These are phyloP conservation scores for Glutinoglossum americanum DNA, from an alignment of 495 filamentous ascomycete species.

Conservation along the genomic window DNA sequence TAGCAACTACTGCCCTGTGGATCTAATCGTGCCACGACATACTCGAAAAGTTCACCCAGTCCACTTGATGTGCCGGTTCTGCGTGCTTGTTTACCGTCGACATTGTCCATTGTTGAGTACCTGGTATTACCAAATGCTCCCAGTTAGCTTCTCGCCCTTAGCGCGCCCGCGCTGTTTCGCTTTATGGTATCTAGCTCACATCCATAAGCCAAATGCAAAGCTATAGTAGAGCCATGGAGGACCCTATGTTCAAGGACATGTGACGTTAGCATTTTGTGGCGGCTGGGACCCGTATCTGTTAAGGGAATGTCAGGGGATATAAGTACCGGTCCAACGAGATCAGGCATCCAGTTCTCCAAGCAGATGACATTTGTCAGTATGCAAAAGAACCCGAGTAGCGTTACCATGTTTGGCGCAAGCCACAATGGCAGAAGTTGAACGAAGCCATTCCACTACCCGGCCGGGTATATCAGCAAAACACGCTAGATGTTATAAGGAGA, in stretches of 20 bases:
- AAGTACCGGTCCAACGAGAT: conserved; percentile 73
- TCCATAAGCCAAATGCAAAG: conserved; percentile 84
- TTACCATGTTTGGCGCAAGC: conserved; percentile 96
- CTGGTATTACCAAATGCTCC: conserved; percentile 18
- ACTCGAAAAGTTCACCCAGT: conserved; percentile 90
- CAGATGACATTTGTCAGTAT: conserved; percentile 71
- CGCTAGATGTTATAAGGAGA: not conserved
- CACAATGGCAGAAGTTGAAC: conserved; percentile 83
- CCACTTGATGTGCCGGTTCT: conserved; percentile 88
- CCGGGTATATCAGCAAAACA: conserved; percentile 5
- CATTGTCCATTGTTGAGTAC: conserved; percentile 96
- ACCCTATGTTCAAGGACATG: conserved; percentile 26
- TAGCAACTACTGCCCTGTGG: conserved; percentile 15
- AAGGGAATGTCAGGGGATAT: not conserved
- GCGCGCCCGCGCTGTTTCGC: not conserved
- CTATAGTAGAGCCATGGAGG: conserved; percentile 87
- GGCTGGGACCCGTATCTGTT: not conserved
- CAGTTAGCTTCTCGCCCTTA: not conserved
- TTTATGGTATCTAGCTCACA: conserved; percentile 26
- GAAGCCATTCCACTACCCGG: conserved; percentile 78
- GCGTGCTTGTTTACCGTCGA: conserved; percentile 92
- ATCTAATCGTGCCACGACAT: conserved; percentile 12
- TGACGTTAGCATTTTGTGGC: conserved; percentile 13
- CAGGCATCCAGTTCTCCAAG: conserved; percentile 67
- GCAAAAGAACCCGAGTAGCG: conserved; percentile 83